Percentiles rank a stretch among this genome's conserved stretches.
These are phyloP conservation scores for Brassica balearica DNA, from an alignment of 441 rosid genomes.

Conservation along the genomic window DNA sequence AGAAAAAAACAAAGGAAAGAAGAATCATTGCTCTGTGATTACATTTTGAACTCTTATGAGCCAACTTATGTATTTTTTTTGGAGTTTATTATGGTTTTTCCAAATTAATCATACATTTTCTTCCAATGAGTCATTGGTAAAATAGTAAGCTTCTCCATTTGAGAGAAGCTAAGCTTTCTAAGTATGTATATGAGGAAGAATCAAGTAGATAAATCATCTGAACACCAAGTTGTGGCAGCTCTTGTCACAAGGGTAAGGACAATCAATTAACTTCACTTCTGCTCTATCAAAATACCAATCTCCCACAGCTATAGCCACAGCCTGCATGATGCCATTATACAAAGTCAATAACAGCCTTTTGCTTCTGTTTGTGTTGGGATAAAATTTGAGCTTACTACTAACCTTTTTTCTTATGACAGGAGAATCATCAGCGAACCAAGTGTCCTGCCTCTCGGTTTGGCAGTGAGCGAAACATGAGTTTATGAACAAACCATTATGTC, in stretches of 20 bases:
- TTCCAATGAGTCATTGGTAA: constrained; percentile 46
- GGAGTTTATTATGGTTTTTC: constrained; percentile 31
- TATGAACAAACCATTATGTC: constrained; percentile 80
- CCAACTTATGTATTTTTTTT: constrained; percentile 27
- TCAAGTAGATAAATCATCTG: constrained; percentile 41
- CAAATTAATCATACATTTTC: constrained; percentile 20
- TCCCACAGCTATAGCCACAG: constrained; percentile 94
- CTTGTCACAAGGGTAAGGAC: constrained; percentile 88
- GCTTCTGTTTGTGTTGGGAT: constrained; percentile 4
- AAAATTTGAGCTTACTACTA: constrained; percentile 15
- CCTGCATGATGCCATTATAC: constrained; percentile 48
- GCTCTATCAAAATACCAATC: constrained; percentile 94
- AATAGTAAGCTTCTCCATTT: constrained; percentile 25
- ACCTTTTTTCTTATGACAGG: constrained; percentile 85
- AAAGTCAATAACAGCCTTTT: constrained; percentile 9
- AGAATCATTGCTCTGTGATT: constrained; percentile 26
- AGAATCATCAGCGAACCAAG: constrained; percentile 93
- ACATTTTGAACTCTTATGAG: constrained; percentile 15
- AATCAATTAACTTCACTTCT: constrained; percentile 68
- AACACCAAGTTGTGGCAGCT: constrained; percentile 94
- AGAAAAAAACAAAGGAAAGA: neutral
- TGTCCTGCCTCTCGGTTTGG: constrained; percentile 96
- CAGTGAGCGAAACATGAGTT: constrained; percentile 98
- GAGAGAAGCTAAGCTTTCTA: constrained; percentile 36
- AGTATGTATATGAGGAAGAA: neutral